Conservation (phyloP, 805 yeast genomes). For the Trichomonascus vanleenenianus region DNA sequence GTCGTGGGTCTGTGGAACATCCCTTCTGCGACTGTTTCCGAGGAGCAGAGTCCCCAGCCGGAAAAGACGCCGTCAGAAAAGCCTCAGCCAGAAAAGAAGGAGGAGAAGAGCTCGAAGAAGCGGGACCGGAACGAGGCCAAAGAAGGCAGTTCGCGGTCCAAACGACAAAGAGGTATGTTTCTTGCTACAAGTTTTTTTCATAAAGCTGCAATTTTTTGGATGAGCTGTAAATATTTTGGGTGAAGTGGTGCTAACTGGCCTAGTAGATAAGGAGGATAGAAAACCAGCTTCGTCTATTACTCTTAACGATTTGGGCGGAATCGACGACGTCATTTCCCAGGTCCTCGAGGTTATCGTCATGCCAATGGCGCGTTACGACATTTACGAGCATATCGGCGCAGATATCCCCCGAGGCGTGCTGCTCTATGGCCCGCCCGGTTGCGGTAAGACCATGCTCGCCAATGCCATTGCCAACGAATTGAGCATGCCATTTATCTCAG, state of each 20-base stretch:
- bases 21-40: conserved; percentile 14
- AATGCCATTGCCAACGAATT: conserved; percentile 93
- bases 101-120: conserved; percentile 10
- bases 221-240: background rate
- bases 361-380: conserved; percentile 91
- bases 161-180: conserved; percentile 34
- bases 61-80: conserved; percentile 3
- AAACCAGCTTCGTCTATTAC: conserved; percentile 46
- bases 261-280: conserved; percentile 53
- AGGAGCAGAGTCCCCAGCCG: conserved; percentile 2
- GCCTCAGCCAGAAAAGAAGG: conserved; percentile 4
- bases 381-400: conserved; percentile 77
- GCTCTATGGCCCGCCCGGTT: conserved; percentile 98
- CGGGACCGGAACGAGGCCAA: conserved; percentile 11
- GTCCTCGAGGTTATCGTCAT: conserved; percentile 84
- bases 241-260: conserved; percentile 26
- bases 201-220: too few relatives aligned
- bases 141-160: conserved; percentile 16
- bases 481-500: conserved; percentile 82
- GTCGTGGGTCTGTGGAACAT: conserved; percentile 62
- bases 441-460: conserved; percentile 96
- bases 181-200: background rate
- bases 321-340: conserved; percentile 77
- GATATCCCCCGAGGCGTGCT: conserved; percentile 93
- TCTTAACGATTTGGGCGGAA: conserved; percentile 77